Conservation (phyloP, 495 filamentous ascomycete species). For the Penicillium turbatum region DNA sequence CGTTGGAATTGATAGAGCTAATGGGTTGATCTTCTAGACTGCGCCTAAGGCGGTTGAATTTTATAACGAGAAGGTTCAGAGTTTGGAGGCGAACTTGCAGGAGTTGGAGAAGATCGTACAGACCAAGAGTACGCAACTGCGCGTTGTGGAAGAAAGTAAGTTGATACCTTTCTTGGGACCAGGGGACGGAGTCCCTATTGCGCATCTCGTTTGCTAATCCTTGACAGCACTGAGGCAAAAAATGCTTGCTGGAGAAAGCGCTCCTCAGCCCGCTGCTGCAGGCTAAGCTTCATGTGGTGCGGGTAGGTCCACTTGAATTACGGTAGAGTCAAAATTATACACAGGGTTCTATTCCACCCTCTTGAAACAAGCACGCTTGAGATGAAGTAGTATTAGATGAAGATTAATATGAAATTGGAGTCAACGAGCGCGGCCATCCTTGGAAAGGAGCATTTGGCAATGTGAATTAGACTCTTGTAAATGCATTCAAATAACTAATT, state of each 20-base stretch:
- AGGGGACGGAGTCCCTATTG: background rate
- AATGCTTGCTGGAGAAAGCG: constrained; percentile 40
- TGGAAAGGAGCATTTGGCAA: too few species aligned
- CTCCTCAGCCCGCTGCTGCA: constrained; percentile 25
- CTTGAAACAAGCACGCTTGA: background rate
- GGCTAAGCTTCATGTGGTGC: constrained; percentile 16
- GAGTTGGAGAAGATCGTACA: constrained; percentile 85
- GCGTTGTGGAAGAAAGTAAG: constrained; percentile 84
- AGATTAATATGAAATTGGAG: background rate
- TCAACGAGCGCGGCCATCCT: too few species aligned
- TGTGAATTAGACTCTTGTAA: too few species aligned
- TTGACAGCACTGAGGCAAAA: constrained; percentile 44
- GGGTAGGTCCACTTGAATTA: background rate
- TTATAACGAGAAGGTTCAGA: constrained; percentile 80
- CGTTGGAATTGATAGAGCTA: background rate
- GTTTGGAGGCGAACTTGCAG: constrained; percentile 69
- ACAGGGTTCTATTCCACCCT: background rate
- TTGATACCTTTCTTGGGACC: background rate
- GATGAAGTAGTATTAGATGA: background rate
- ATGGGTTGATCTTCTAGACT: constrained; percentile 35
- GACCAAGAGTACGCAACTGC: constrained; percentile 76
- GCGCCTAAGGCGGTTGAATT: constrained; percentile 74
- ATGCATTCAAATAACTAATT: too few species aligned
- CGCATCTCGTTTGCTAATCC: constrained; percentile 14
- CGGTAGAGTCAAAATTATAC: background rate